Conservation (phyloP, 2,329 filamentous ascomycete genomes). For the Cercospora berteroae region DNA sequence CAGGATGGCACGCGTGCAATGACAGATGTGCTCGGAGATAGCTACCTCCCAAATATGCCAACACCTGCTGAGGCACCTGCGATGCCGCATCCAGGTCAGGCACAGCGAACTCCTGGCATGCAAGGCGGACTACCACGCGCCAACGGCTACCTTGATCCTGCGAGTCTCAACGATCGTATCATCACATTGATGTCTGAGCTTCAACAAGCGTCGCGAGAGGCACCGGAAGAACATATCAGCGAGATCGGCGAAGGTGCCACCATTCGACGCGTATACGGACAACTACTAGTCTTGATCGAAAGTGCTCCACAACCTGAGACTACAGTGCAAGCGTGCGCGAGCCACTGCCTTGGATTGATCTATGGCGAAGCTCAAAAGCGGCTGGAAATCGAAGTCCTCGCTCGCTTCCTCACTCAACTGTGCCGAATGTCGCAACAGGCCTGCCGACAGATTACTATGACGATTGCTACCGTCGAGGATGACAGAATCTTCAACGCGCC, state of each 20-base stretch:
- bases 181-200: conserved; percentile 57
- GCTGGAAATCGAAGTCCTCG: conserved; percentile 63
- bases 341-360: conserved; percentile 41
- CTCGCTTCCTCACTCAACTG: conserved; percentile 60
- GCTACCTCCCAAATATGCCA: conserved; percentile 61
- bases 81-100: conserved; percentile 58
- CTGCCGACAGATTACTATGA: conserved; percentile 53
- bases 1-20: conserved; percentile 61
- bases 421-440: conserved; percentile 60
- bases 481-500: conserved; percentile 62
- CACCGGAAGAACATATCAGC: conserved; percentile 57
- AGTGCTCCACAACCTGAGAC: conserved; percentile 55
- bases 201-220: conserved; percentile 55
- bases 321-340: conserved; percentile 6
- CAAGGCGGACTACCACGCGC: conserved; percentile 40
- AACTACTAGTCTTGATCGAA: conserved; percentile 55
- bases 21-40: conserved; percentile 62
- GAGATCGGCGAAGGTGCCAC: conserved; percentile 56
- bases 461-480: conserved; percentile 54
- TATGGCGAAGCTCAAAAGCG: conserved; percentile 55
- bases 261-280: conserved; percentile 59
- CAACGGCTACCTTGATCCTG: conserved; percentile 60
- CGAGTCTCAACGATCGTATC: conserved; percentile 54
- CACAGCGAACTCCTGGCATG: conserved; percentile 42
- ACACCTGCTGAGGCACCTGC: conserved; percentile 63